Percentiles rank a stretch among this genome's conserved stretches.
These are phyloP conservation scores for Chaetoscypha palmicola DNA, from an alignment of 2,329 filamentous ascomycete genomes.

Conservation along the genomic window DNA sequence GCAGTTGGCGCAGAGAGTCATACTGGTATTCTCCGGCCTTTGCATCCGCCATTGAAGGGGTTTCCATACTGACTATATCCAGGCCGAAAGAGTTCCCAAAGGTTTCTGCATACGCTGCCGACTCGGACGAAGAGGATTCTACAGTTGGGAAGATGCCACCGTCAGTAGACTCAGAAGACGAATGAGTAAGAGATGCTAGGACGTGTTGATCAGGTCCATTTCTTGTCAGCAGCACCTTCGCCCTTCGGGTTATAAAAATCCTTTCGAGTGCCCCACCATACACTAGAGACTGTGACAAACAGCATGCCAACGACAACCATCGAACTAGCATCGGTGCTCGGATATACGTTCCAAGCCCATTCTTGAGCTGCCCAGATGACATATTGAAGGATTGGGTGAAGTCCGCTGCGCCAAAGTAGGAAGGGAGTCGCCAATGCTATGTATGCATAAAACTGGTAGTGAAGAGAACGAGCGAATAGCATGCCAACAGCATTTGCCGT, in stretches of 20 bases:
- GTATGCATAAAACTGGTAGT: conserved; percentile 72
- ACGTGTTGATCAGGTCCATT: conserved; percentile 14
- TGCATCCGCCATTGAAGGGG: background rate
- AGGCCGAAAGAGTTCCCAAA: conserved; percentile 79
- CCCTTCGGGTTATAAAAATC: conserved; percentile 27
- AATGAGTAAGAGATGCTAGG: conserved; percentile 23
- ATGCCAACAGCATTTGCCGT: conserved; percentile 59
- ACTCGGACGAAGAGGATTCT: conserved; percentile 69
- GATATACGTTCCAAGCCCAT: conserved; percentile 69
- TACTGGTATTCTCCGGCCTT: conserved; percentile 59
- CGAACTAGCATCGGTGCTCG: conserved; percentile 59
- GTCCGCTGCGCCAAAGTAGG: conserved; percentile 57
- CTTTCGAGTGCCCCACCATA: conserved; percentile 33
- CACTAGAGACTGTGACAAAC: conserved; percentile 49
- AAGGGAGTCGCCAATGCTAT: conserved; percentile 68
- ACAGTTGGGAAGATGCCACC: conserved; percentile 80
- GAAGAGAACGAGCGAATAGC: conserved; percentile 62
- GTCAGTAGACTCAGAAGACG: conserved; percentile 63
- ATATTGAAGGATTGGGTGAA: conserved; percentile 53
- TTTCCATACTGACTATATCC: conserved; percentile 8
- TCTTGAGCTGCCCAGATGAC: conserved; percentile 58
- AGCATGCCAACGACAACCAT: conserved; percentile 63
- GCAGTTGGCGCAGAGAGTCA: conserved; percentile 76
- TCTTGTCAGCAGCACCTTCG: conserved; percentile 22
- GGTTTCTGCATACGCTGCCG: conserved; percentile 50